phyloP scores from a whole-genome alignment of 257 asterid species.

The Solanum chilense region DNA sequence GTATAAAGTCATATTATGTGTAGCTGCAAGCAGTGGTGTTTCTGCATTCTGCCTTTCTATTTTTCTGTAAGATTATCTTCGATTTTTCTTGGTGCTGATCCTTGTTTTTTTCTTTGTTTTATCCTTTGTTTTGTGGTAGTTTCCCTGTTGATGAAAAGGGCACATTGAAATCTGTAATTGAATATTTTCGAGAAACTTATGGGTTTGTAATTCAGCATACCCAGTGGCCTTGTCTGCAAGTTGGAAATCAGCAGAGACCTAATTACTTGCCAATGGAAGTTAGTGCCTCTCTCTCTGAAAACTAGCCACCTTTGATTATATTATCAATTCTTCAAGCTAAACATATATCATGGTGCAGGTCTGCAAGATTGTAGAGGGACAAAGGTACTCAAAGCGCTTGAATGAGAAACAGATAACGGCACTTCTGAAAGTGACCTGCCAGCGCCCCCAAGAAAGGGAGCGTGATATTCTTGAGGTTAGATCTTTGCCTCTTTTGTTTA shows the following conservation, averaged over 20 bases:
- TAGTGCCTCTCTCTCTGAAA: neutral
- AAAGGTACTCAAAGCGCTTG: slow-evolving; percentile 82
- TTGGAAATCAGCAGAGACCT: slow-evolving; percentile 80
- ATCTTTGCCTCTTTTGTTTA: neutral
- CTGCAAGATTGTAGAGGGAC: slow-evolving; percentile 92
- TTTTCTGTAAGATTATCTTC: neutral
- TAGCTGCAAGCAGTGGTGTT: neutral
- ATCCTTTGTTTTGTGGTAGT: slow-evolving; percentile 20
- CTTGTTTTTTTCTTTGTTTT: neutral
- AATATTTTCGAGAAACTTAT: slow-evolving; percentile 76
- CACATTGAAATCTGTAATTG: slow-evolving; percentile 75
- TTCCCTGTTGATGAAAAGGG: slow-evolving; percentile 90
- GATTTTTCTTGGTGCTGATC: neutral
- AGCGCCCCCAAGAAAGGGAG: slow-evolving; percentile 86
- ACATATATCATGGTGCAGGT: slow-evolving; percentile 34
- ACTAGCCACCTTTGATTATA: neutral
- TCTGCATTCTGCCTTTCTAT: neutral
- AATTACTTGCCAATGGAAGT: slow-evolving; percentile 98
- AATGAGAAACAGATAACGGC: slow-evolving; percentile 93
- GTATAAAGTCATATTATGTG: neutral
- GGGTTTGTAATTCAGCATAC: slow-evolving; percentile 68
- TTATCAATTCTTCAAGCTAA: neutral
- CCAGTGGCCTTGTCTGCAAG: slow-evolving; percentile 91
- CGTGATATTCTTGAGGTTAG: slow-evolving; percentile 58
- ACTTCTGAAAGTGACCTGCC: slow-evolving; percentile 89